phyloP scores from a whole-genome alignment of 768 basidiomycete species.

The Mycena sanguinolenta region DNA sequence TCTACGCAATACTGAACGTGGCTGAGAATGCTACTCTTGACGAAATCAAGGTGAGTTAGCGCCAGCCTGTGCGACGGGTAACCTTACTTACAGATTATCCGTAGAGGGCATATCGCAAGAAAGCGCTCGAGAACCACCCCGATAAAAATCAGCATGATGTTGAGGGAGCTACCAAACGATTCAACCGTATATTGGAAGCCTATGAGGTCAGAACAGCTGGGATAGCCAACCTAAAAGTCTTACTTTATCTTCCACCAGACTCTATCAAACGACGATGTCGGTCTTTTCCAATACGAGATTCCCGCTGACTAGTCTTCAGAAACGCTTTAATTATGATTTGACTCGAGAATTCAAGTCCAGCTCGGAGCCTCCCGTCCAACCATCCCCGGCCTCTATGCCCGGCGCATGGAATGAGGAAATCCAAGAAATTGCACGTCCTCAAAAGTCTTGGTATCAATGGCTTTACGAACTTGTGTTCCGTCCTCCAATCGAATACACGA shows the following conservation, averaged over 20 bases:
- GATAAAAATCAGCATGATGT: constrained; percentile 79
- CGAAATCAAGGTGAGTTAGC: constrained; percentile 36
- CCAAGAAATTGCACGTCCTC: not conserved
- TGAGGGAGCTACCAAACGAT: constrained; percentile 76
- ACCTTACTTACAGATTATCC: not conserved
- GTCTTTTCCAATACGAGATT: not conserved
- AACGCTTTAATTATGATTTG: constrained; percentile 13
- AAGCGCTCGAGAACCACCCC: constrained; percentile 75
- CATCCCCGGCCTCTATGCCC: constrained; percentile 2
- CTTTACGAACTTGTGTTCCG: constrained; percentile 1
- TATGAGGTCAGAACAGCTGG: constrained; percentile 80
- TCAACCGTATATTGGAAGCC: constrained; percentile 79
- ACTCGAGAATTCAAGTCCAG: not conserved
- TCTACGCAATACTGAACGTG: constrained; percentile 39
- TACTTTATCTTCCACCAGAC: constrained; percentile 25
- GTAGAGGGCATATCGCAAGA: constrained; percentile 74
- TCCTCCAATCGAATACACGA: not conserved
- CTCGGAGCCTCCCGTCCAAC: not conserved
- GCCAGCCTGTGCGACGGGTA: not conserved
- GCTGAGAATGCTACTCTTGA: constrained; percentile 35
- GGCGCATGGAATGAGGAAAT: constrained; percentile 22
- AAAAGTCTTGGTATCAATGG: constrained; percentile 23
- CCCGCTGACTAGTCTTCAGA: not conserved
- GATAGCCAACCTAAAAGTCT: too few species aligned
- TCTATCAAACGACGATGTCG: constrained; percentile 29